A percentile compares a stretch with the other conserved stretches of the same genome.
phyloP scores from a whole-genome alignment of 1,284 basidiomycete species.

The Flammula alnicola region DNA sequence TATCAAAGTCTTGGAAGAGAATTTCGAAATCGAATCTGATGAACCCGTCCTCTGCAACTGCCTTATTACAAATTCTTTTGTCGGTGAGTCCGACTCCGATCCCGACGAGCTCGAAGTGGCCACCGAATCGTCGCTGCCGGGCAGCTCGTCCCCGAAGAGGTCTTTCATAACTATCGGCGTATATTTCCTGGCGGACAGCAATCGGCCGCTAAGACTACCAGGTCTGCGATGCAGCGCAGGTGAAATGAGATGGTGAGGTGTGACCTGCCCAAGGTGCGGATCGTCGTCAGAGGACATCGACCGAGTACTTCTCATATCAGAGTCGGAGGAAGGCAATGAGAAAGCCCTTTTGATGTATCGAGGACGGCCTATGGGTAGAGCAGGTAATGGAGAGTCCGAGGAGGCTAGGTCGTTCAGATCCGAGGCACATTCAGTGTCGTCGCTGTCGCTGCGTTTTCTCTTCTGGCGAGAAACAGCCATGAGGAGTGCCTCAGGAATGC shows the following conservation, averaged over 20 bases:
- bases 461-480: conserved; percentile 15
- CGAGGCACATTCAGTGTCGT: conserved; percentile 7
- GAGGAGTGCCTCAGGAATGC: conserved; percentile 20
- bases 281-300: conserved; percentile 62
- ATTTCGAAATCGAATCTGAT: neutral
- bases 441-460: conserved; percentile 23
- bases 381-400: conserved; percentile 8
- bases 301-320: neutral
- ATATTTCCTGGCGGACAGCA: neutral
- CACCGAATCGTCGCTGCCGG: conserved; percentile 27
- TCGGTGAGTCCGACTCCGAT: conserved; percentile 28
- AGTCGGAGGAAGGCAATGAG: conserved; percentile 13
- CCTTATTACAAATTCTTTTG: conserved; percentile 24
- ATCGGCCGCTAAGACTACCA: conserved; percentile 5
- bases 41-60: conserved; percentile 22
- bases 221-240: conserved; percentile 37
- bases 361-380: conserved; percentile 3
- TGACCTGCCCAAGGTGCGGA: conserved; percentile 64
- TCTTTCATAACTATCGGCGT: conserved; percentile 7
- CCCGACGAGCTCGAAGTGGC: conserved; percentile 8
- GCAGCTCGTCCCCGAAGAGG: conserved; percentile 19
- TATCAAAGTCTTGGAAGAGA: neutral
- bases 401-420: conserved; percentile 12
- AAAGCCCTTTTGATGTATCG: conserved; percentile 11
- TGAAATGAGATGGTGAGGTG: conserved; percentile 67